phyloP scores from a whole-genome alignment of 2,329 filamentous ascomycete species.

The Penicillium sp. region DNA sequence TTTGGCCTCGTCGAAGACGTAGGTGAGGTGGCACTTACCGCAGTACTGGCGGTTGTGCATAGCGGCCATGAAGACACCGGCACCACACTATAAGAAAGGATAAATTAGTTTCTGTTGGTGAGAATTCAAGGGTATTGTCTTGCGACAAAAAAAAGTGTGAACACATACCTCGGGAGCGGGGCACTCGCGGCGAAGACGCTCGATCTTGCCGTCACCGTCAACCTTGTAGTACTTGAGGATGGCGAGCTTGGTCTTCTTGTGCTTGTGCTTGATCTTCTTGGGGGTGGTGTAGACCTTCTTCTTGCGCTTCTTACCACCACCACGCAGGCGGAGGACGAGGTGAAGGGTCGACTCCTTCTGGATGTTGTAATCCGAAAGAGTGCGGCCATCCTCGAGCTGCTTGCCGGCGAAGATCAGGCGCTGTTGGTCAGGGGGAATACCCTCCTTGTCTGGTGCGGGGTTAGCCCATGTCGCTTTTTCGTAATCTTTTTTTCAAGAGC shows the following conservation, averaged over 20 bases:
- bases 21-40: conserved; percentile 69
- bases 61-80: conserved; percentile 99
- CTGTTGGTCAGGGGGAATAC: conserved; percentile 98
- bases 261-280: conserved; percentile 99
- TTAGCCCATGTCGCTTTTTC: background rate
- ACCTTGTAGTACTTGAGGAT: conserved; percentile 99
- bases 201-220: conserved; percentile 98
- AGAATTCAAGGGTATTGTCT: background rate
- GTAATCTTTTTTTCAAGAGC: background rate
- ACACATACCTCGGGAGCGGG: conserved; percentile 77
- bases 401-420: conserved; percentile 99
- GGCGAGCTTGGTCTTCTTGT: conserved; percentile 99
- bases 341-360: conserved; percentile 99
- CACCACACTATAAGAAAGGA: conserved; percentile 71
- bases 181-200: conserved; percentile 98
- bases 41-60: conserved; percentile 99
- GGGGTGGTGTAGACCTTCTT: conserved; percentile 99
- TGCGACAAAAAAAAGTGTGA: background rate
- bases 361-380: conserved; percentile 99
- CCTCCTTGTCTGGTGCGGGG: conserved; percentile 80
- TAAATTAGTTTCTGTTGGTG: conserved; percentile 35
- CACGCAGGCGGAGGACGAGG: conserved; percentile 95
- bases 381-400: conserved; percentile 99
- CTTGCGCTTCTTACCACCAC: conserved; percentile 99
- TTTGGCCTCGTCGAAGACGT: conserved; percentile 68